Conservation (phyloP, 768 basidiomycete species). For the Suillus americanus region DNA sequence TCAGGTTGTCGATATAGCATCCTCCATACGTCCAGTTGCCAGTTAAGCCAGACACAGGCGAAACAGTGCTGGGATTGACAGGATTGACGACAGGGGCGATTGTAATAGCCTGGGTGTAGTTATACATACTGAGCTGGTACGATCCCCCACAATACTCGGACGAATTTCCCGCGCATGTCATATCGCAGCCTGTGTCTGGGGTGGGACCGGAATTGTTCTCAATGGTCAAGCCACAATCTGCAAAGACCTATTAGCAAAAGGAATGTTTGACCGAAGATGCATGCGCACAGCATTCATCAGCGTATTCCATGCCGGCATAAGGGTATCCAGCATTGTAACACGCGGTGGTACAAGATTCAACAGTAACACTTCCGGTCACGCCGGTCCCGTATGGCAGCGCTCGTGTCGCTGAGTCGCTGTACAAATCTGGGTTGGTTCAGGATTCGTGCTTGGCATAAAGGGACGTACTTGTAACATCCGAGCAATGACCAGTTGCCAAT, state of each 20-base stretch:
- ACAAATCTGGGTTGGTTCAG: constrained; percentile 3
- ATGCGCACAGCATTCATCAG: constrained; percentile 49
- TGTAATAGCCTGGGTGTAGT: constrained; percentile 66
- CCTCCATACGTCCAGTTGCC: constrained; percentile 57
- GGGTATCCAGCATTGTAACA: constrained; percentile 42
- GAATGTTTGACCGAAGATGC: neutral
- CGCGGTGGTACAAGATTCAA: constrained; percentile 48
- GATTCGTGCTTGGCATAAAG: neutral
- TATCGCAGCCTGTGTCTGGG: constrained; percentile 56
- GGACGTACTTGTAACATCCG: constrained; percentile 69
- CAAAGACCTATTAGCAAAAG: neutral
- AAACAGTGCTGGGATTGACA: constrained; percentile 25
- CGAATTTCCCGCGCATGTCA: constrained; percentile 62
- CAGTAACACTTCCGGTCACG: constrained; percentile 45
- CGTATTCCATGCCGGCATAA: constrained; percentile 46
- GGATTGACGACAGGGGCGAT: constrained; percentile 33
- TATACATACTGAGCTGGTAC: constrained; percentile 62
- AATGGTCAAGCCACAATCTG: constrained; percentile 21
- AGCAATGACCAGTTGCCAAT: constrained; percentile 68
- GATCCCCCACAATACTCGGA: constrained; percentile 76
- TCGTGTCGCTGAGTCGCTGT: constrained; percentile 36
- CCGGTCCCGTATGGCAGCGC: constrained; percentile 29
- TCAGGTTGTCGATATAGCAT: constrained; percentile 72
- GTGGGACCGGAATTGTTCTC: constrained; percentile 32
- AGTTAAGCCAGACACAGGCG: constrained; percentile 54